Evolutionary conservation across 1,284 basidiomycete species (phyloP).

Genomic region (Trametes sp.): DNA sequence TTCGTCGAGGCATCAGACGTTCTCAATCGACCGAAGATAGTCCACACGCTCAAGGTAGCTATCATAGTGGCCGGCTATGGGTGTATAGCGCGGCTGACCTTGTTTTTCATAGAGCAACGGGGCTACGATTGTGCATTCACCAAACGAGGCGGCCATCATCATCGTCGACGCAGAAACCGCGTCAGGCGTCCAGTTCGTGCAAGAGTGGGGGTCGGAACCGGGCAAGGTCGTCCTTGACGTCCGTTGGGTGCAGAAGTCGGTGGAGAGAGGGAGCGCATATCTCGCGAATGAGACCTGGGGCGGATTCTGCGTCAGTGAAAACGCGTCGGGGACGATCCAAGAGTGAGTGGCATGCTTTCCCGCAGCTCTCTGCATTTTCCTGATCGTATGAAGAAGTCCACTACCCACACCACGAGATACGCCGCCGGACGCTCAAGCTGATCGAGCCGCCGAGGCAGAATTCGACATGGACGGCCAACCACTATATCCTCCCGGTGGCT

Average conservation of each 20-base stretch:
- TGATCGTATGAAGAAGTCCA: conserved; percentile 45
- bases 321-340: conserved; percentile 6
- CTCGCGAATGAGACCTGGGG: conserved; percentile 63
- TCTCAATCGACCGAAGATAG: conserved; percentile 55
- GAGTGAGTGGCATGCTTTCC: conserved; percentile 24
- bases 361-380: neutral
- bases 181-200: conserved; percentile 60
- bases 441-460: conserved; percentile 9
- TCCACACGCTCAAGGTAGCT: conserved; percentile 58
- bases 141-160: conserved; percentile 59
- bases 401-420: conserved; percentile 68
- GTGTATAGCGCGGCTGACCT: neutral
- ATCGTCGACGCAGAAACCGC: conserved; percentile 60
- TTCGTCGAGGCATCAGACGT: conserved; percentile 64
- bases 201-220: conserved; percentile 59
- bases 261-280: conserved; percentile 48
- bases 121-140: conserved; percentile 54
- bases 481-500: neutral
- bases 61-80: conserved; percentile 7
- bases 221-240: conserved; percentile 55
- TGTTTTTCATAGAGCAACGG: conserved; percentile 53
- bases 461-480: conserved; percentile 17
- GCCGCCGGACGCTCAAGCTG: conserved; percentile 53
- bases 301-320: conserved; percentile 44
- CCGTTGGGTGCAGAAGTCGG: conserved; percentile 30